These are phyloP conservation scores for Ascocoryne sarcoides DNA, from an alignment of 2,329 filamentous ascomycete species.

Conservation along the genomic window DNA sequence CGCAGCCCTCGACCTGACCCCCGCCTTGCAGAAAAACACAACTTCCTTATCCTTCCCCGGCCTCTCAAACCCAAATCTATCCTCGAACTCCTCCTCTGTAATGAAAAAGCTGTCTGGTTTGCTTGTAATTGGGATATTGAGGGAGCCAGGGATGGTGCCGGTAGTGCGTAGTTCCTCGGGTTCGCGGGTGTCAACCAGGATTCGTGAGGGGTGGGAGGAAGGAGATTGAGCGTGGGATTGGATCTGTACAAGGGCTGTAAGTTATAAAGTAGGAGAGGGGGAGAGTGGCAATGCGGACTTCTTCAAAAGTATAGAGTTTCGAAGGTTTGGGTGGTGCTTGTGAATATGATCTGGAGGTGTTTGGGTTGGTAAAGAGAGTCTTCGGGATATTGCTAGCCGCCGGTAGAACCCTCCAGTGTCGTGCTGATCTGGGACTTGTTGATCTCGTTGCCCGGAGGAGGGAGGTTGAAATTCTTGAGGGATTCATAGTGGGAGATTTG, in stretches of 20 bases:
- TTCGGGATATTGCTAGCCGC: background rate
- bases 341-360: slow-evolving; percentile 14
- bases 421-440: slow-evolving; percentile 5
- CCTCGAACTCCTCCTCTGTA: slow-evolving; percentile 68
- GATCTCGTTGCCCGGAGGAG: slow-evolving; percentile 12
- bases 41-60: slow-evolving; percentile 50
- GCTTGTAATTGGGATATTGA: slow-evolving; percentile 74
- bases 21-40: slow-evolving; percentile 90
- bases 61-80: slow-evolving; percentile 69
- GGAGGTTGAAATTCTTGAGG: slow-evolving; percentile 11
- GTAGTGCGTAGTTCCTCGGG: slow-evolving; percentile 54
- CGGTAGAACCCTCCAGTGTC: slow-evolving; percentile 7
- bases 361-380: background rate
- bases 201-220: slow-evolving; percentile 26
- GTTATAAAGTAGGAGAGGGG: slow-evolving; percentile 1
- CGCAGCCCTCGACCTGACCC: slow-evolving; percentile 71
- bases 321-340: slow-evolving; percentile 20
- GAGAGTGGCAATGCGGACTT: slow-evolving; percentile 21
- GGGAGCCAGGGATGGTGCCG: slow-evolving; percentile 68
- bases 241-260: slow-evolving; percentile 27
- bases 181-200: slow-evolving; percentile 55
- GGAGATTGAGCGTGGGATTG: slow-evolving; percentile 30
- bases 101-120: slow-evolving; percentile 75
- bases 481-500: slow-evolving; percentile 15
- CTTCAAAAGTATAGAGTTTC: slow-evolving; percentile 42